phyloP scores from a whole-genome alignment of 305 asterid genomes.

The Solanum hybrid region DNA sequence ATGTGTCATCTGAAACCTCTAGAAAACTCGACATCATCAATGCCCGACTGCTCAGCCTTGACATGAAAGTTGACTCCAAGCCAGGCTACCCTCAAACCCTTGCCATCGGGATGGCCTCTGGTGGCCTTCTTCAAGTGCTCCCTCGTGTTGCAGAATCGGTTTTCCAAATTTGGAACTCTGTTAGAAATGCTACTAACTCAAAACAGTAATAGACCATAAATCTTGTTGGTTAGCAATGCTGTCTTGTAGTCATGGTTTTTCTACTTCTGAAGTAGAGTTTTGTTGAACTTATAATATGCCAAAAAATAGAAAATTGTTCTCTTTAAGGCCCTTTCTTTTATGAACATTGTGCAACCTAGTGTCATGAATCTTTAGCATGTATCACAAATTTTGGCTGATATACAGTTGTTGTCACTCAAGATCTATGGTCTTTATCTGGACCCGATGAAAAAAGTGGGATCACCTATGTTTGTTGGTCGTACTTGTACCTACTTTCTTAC shows the following conservation, averaged over 20 bases:
- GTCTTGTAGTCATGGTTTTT: background rate
- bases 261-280: background rate
- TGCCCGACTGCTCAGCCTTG: constrained; percentile 48
- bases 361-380: background rate
- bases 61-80: constrained; percentile 70
- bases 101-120: constrained; percentile 64
- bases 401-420: background rate
- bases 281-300: background rate
- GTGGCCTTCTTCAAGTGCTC: constrained; percentile 20
- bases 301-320: background rate
- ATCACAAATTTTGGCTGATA: background rate
- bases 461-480: background rate
- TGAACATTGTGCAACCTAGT: background rate
- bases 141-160: constrained; percentile 37
- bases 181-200: constrained; percentile 32
- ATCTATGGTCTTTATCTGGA: background rate
- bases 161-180: constrained; percentile 42
- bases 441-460: background rate
- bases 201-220: background rate
- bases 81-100: constrained; percentile 61
- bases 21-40: constrained; percentile 60
- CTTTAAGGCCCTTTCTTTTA: background rate
- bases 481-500: background rate
- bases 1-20: constrained; percentile 24
- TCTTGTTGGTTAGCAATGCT: background rate